Percentiles rank a stretch among this genome's conserved stretches.
These are phyloP conservation scores for Suhomyces kunorum DNA, from an alignment of 1,139 yeast genomes.

Conservation along the genomic window DNA sequence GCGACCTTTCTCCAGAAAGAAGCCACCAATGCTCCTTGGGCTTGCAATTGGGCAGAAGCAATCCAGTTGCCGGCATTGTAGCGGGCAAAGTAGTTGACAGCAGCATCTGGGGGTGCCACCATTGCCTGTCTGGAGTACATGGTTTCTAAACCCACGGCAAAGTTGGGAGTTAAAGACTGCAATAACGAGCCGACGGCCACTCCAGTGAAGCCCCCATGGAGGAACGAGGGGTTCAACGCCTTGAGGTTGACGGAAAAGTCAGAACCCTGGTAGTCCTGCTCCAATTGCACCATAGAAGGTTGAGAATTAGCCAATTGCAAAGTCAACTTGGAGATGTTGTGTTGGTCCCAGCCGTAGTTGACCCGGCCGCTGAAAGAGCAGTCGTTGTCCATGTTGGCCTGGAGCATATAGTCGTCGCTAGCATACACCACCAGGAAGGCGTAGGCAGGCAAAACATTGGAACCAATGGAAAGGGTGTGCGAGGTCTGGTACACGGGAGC, in stretches of 20 bases:
- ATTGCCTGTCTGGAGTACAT: slow-evolving; percentile 81
- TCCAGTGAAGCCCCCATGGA: slow-evolving; percentile 79
- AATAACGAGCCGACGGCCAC: slow-evolving; percentile 88
- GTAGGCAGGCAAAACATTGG: slow-evolving; percentile 84
- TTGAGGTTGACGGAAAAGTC: slow-evolving; percentile 90
- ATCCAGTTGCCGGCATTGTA: slow-evolving; percentile 88
- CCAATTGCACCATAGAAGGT: slow-evolving; percentile 93
- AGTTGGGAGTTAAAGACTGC: slow-evolving; percentile 82
- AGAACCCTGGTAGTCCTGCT: slow-evolving; percentile 89
- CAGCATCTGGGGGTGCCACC: slow-evolving; percentile 85
- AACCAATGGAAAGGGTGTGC: slow-evolving; percentile 89
- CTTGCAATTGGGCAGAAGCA: slow-evolving; percentile 91
- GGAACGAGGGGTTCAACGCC: slow-evolving; percentile 82
- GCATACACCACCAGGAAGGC: slow-evolving; percentile 91
- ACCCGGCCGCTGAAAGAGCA: slow-evolving; percentile 83
- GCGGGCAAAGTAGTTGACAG: slow-evolving; percentile 88
- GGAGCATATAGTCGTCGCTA: slow-evolving; percentile 80
- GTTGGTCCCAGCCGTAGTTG: slow-evolving; percentile 88
- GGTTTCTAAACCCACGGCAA: slow-evolving; percentile 90
- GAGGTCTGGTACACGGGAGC: slow-evolving; percentile 97
- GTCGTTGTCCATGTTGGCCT: slow-evolving; percentile 91
- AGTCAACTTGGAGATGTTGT: slow-evolving; percentile 79
- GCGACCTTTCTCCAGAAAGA: slow-evolving; percentile 94
- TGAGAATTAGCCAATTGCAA: slow-evolving; percentile 87
- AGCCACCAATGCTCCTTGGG: slow-evolving; percentile 85